Evolutionary conservation across 2,329 filamentous ascomycete species (phyloP).

Genomic region (Nothophoma quercina): DNA sequence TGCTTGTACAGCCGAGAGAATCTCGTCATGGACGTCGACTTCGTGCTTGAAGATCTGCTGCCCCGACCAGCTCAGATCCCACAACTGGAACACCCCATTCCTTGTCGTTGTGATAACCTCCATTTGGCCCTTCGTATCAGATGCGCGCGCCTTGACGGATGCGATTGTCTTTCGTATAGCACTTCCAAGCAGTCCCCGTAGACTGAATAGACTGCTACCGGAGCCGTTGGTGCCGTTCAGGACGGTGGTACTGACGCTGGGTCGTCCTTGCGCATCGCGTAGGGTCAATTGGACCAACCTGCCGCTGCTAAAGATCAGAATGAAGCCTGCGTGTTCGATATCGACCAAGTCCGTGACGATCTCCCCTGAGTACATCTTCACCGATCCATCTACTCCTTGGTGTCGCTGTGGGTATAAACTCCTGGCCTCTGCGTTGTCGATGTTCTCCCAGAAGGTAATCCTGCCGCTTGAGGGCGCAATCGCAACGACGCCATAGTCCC

Average conservation of each 20-base stretch:
- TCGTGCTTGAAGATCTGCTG: conserved; percentile 78
- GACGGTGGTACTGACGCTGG: conserved; percentile 79
- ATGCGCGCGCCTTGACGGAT: conserved; percentile 77
- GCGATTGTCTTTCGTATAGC: conserved; percentile 79
- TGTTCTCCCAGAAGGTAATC: conserved; percentile 94
- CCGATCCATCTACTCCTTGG: conserved; percentile 76
- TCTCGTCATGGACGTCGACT: conserved; percentile 70
- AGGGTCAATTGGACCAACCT: conserved; percentile 86
- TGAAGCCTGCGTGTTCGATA: conserved; percentile 85
- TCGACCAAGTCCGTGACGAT: conserved; percentile 78
- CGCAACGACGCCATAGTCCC: conserved; percentile 84
- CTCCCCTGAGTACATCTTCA: conserved; percentile 82
- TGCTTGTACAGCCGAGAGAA: conserved; percentile 69
- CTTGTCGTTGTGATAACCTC: conserved; percentile 81
- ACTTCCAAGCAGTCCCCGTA: conserved; percentile 77
- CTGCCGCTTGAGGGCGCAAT: conserved; percentile 84
- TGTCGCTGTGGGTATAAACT: conserved; percentile 84
- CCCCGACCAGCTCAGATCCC: conserved; percentile 88
- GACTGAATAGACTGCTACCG: conserved; percentile 79
- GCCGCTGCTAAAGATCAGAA: conserved; percentile 84
- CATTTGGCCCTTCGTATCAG: conserved; percentile 79
- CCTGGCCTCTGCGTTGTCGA: conserved; percentile 85
- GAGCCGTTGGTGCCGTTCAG: conserved; percentile 65
- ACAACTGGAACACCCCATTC: conserved; percentile 80
- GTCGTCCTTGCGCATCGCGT: conserved; percentile 85